These are phyloP conservation scores for Polyporus tsugae DNA, from an alignment of 1,284 basidiomycete species.

Conservation along the genomic window DNA sequence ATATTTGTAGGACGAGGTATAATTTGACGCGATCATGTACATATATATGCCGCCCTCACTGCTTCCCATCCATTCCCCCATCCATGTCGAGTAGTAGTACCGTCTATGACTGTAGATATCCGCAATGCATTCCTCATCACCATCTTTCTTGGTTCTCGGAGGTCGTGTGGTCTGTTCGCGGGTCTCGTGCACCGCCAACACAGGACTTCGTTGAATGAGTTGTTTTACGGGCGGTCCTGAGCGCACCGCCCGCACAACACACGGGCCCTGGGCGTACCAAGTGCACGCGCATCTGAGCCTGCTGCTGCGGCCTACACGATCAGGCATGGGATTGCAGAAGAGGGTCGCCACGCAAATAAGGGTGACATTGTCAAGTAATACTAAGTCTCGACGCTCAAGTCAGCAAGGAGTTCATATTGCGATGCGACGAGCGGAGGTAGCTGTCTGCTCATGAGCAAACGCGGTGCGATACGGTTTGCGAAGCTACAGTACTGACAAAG, in stretches of 20 bases:
- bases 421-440: constrained; percentile 4
- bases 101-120: constrained; percentile 18
- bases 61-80: constrained; percentile 9
- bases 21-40: constrained; percentile 32
- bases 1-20: constrained; percentile 33
- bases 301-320: constrained; percentile 6
- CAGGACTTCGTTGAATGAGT: background rate
- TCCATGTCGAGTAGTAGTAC: constrained; percentile 20
- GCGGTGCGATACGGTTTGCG: background rate
- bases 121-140: constrained; percentile 11
- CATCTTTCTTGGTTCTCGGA: background rate
- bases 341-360: background rate
- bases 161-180: background rate
- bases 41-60: constrained; percentile 26
- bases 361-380: background rate
- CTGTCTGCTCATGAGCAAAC: background rate
- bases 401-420: background rate
- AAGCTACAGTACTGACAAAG: background rate
- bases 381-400: background rate
- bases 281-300: background rate
- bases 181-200: background rate
- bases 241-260: background rate
- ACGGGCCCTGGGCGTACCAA: background rate
- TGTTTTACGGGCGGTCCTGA: background rate
- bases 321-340: background rate